Evolutionary conservation across 148 eudicot genomes (phyloP).

Genomic region (Vaccinium vitisidaea): DNA sequence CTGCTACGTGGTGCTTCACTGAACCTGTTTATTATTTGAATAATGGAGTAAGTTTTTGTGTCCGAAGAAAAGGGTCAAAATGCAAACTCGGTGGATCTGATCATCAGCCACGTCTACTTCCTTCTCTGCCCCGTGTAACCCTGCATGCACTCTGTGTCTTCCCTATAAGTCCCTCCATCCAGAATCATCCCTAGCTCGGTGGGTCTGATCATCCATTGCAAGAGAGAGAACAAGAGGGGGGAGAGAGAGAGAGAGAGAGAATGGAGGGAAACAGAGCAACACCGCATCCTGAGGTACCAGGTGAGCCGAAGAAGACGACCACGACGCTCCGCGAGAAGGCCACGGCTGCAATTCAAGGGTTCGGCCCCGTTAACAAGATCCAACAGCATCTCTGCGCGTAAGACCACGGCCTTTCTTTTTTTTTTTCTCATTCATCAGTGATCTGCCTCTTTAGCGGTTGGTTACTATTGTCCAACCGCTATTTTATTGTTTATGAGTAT

Average conservation of each 20-base stretch:
- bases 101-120: neutral
- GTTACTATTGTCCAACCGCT: too few relatives aligned
- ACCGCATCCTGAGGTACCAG: slow-evolving; percentile 54
- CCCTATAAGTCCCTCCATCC: neutral
- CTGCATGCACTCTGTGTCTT: neutral
- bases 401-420: neutral
- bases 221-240: too few relatives aligned
- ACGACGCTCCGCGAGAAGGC: slow-evolving; percentile 65
- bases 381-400: slow-evolving; percentile 97
- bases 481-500: too few relatives aligned
- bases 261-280: slow-evolving; percentile 30
- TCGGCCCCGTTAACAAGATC: slow-evolving; percentile 73
- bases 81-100: neutral
- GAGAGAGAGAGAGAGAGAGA: slow-evolving; percentile 9
- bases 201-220: neutral
- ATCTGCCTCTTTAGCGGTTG: too few relatives aligned
- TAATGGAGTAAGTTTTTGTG: too few relatives aligned
- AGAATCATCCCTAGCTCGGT: neutral
- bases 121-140: neutral
- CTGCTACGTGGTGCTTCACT: too few relatives aligned
- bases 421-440: too few relatives aligned
- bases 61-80: neutral
- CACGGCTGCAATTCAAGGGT: slow-evolving; percentile 63
- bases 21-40: too few relatives aligned
- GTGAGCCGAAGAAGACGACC: slow-evolving; percentile 53